Base-by-base conservation (phyloP, 1,284 basidiomycete genomes). In the Ganoderma resinaceum region DNA sequence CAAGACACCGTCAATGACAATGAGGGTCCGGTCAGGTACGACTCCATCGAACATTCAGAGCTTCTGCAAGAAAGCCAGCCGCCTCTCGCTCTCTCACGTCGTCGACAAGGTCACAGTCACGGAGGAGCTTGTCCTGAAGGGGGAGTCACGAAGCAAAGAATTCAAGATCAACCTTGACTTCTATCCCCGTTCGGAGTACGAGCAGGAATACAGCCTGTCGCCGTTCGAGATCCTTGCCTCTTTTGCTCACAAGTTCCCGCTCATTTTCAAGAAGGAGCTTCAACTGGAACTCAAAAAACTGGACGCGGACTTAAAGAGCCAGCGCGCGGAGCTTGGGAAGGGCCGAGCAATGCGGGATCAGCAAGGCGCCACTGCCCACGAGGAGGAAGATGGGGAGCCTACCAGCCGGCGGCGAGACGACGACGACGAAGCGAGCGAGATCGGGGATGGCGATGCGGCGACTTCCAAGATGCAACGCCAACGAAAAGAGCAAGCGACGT, bases 1-100 rank as follows among this genome's bases (percentile, higher is more conserved):
- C 67, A 97, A 97, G 81, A 99, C 97, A 2, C 98, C 98, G 16
- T 99, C 97, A n/a, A 99, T 99, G 98, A 92, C 87, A 53, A 93
- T 99, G 81, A 90, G 89, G 35, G 86, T 97, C 59, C 85, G 88
- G 40, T 77, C 77, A 2, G 87, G 82, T 37, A 84, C 89, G 42
- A 76, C 88, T 46, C 82, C 86, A 60, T 81, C 85, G 49, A 88
- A 93, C 70, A 84, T 95, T 65, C 88, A 90, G 69, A 78, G 84
- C 9, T 99, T 99, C 84, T 96, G 96, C 86, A 98, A 98, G 82
- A 88, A 91, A 72, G 95, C 95, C 37, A 95, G 91, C 71, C 91
- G 91, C 29, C 86, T 99, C 40, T 91, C 94, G 14, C 88, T 99
- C 35, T 94, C 97, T 8, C 95, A 99, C 79, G 85, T 99, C 42